Conservation (phyloP, 169 alveolate species). For the Eimeria acervulina region DNA sequence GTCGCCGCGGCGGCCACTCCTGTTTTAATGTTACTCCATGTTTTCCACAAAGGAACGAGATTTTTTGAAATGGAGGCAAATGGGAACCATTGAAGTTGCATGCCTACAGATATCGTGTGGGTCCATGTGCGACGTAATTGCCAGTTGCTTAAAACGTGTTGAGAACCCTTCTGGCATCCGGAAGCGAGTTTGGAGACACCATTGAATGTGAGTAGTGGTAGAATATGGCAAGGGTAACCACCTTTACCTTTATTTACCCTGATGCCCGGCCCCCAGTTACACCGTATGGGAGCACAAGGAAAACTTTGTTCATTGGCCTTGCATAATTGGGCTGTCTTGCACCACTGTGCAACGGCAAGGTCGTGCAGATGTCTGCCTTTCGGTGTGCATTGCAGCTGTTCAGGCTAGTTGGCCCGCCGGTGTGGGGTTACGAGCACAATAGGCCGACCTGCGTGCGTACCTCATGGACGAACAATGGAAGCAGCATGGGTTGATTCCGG, state of each 20-base stretch:
- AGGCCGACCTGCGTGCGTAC: too few species aligned
- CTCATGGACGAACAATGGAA: neutral
- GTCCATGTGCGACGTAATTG: neutral
- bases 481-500: neutral
- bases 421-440: neutral
- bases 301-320: neutral
- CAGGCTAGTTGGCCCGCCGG: neutral
- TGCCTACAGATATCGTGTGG: neutral
- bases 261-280: neutral
- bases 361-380: neutral
- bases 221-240: neutral
- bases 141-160: neutral
- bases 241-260: neutral
- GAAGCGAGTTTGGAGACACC: neutral
- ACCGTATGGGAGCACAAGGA: neutral
- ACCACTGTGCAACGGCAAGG: neutral
- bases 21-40: neutral
- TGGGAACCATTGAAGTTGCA: neutral
- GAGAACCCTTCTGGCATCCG: neutral
- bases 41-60: neutral
- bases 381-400: neutral
- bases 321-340: neutral
- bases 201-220: neutral
- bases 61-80: neutral
- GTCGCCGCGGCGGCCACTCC: neutral